Percentiles rank a stretch among this genome's conserved stretches.
Evolutionary conservation across 2,329 filamentous ascomycete species (phyloP).

Genomic region (Colletotrichum magnum): DNA sequence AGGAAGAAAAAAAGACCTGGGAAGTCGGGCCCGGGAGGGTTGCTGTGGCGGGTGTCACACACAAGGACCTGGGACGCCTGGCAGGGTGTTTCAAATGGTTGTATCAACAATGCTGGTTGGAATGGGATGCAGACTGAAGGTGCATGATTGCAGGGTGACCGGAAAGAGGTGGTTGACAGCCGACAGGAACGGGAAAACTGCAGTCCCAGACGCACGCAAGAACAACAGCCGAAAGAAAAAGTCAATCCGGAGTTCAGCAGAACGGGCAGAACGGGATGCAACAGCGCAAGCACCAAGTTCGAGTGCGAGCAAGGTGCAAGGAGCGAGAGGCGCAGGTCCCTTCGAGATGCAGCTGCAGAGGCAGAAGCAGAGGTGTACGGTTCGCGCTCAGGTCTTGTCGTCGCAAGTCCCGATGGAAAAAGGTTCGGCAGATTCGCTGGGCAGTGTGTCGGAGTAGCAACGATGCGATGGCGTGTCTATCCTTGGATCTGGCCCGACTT

Average conservation of each 20-base stretch:
- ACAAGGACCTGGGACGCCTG: conserved; percentile 38
- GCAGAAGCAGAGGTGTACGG: conserved; percentile 9
- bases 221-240: conserved; percentile 5
- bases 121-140: conserved; percentile 40
- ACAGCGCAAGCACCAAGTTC: too few relatives aligned
- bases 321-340: too few relatives aligned
- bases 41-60: conserved; percentile 39
- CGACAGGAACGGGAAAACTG: conserved; percentile 6
- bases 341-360: conserved; percentile 9
- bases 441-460: background rate
- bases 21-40: conserved; percentile 33
- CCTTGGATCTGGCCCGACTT: background rate
- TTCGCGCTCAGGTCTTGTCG: conserved; percentile 26
- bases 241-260: conserved; percentile 29
- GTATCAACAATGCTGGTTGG: conserved; percentile 47
- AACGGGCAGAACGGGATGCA: background rate
- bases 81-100: conserved; percentile 45
- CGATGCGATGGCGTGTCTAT: conserved; percentile 16
- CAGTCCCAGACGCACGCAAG: conserved; percentile 11
- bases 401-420: conserved; percentile 31
- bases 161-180: conserved; percentile 20
- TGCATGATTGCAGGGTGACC: conserved; percentile 43
- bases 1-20: conserved; percentile 6
- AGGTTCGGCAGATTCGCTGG: conserved; percentile 14
- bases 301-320: too few relatives aligned